phyloP scores from a whole-genome alignment of 2,329 filamentous ascomycete species.

The Fusarium sambucinum region DNA sequence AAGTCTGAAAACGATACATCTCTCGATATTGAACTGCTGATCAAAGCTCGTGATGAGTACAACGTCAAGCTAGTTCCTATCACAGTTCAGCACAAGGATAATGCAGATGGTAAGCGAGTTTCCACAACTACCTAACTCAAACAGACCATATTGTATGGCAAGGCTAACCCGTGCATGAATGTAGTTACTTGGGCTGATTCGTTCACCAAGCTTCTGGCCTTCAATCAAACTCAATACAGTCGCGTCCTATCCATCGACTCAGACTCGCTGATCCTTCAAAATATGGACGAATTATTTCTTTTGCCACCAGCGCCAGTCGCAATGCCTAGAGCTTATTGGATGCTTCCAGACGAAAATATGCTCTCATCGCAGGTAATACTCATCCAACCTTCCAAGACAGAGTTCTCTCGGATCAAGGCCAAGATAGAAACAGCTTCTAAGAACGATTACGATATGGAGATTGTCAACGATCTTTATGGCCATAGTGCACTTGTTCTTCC shows the following conservation, averaged over 20 bases:
- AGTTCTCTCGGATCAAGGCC: slow-evolving; percentile 58
- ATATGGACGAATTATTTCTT: slow-evolving; percentile 78
- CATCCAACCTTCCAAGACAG: slow-evolving; percentile 66
- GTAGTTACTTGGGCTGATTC: slow-evolving; percentile 70
- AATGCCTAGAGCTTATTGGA: slow-evolving; percentile 80
- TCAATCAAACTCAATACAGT: slow-evolving; percentile 72
- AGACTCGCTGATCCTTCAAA: slow-evolving; percentile 70
- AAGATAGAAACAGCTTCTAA: slow-evolving; percentile 44
- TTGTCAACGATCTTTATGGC: slow-evolving; percentile 72
- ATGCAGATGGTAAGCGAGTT: slow-evolving; percentile 51
- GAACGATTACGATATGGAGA: slow-evolving; percentile 73
- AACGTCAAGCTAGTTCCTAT: slow-evolving; percentile 59
- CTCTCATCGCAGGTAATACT: slow-evolving; percentile 71
- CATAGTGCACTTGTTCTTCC: slow-evolving; percentile 71
- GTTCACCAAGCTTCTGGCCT: slow-evolving; percentile 76
- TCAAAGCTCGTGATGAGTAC: slow-evolving; percentile 59
- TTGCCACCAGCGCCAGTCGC: slow-evolving; percentile 71
- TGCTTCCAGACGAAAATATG: slow-evolving; percentile 62
- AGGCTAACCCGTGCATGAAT: not conserved
- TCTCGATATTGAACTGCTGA: slow-evolving; percentile 52
- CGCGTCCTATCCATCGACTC: slow-evolving; percentile 67
- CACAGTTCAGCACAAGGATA: slow-evolving; percentile 52
- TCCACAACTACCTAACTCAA: not conserved
- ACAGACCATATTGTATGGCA: not conserved
- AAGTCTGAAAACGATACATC: slow-evolving; percentile 44